Conservation (phyloP, 2,329 filamentous ascomycete species). For the Cercospora berteroae region DNA sequence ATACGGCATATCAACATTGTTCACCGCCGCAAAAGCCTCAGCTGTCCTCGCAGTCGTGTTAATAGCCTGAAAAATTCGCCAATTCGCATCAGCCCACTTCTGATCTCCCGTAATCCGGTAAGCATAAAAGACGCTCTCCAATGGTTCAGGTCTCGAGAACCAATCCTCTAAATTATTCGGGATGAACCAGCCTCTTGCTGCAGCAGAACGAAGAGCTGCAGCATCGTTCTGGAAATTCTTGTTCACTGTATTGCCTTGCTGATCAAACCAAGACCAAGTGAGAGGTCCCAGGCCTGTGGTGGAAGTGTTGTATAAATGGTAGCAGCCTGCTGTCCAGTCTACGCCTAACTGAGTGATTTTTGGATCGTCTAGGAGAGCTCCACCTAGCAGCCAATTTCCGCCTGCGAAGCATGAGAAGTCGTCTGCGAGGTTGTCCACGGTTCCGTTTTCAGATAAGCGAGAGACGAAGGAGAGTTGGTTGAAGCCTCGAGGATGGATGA, state of each 20-base stretch:
- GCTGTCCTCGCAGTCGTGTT: slow-evolving; percentile 39
- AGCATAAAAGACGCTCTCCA: slow-evolving; percentile 59
- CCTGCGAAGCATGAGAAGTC: slow-evolving; percentile 37
- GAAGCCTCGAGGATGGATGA: slow-evolving; percentile 31
- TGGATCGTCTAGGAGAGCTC: slow-evolving; percentile 25
- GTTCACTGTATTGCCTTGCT: slow-evolving; percentile 21
- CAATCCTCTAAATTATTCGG: slow-evolving; percentile 21
- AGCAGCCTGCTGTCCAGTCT: slow-evolving; percentile 33
- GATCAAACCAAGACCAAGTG: slow-evolving; percentile 27
- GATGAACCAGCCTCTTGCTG: slow-evolving; percentile 23
- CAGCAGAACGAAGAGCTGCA: slow-evolving; percentile 18
- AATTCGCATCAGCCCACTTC: slow-evolving; percentile 43
- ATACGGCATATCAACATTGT: slow-evolving; percentile 22
- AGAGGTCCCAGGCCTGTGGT: slow-evolving; percentile 31
- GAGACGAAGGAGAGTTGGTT: slow-evolving; percentile 30
- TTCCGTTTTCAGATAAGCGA: slow-evolving; percentile 13
- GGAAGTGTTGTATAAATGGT: slow-evolving; percentile 36
- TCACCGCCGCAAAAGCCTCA: slow-evolving; percentile 20
- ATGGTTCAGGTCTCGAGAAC: slow-evolving; percentile 48
- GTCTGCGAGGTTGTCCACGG: slow-evolving; percentile 24
- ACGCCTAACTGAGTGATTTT: slow-evolving; percentile 33
- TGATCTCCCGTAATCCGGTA: slow-evolving; percentile 57
- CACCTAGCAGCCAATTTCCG: slow-evolving; percentile 37
- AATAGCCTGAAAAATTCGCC: slow-evolving; percentile 48
- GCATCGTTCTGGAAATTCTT: slow-evolving; percentile 20